Percentiles rank a stretch among this genome's conserved stretches.
phyloP scores from a whole-genome alignment of 2,329 filamentous ascomycete genomes.

The Hymenoscyphus repandus region DNA sequence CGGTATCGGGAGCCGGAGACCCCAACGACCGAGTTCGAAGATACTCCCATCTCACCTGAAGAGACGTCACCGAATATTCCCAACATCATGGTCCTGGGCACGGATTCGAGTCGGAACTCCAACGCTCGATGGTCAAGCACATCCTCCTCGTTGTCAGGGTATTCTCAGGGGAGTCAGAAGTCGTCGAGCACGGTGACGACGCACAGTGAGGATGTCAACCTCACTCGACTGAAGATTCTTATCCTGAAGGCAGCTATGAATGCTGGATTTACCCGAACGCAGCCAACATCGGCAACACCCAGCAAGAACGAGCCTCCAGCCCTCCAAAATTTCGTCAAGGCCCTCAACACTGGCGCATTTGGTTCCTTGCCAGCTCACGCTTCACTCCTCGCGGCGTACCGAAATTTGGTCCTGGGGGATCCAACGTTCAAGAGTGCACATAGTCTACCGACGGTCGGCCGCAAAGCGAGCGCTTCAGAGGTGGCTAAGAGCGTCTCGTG shows the following conservation, averaged over 20 bases:
- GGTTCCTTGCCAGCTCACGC: constrained; percentile 67
- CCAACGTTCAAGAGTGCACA: constrained; percentile 54
- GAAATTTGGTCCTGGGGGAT: constrained; percentile 71
- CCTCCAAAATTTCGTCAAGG: constrained; percentile 71
- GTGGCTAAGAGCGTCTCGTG: constrained; percentile 73
- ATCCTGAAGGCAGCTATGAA: constrained; percentile 84
- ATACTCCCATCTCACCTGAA: constrained; percentile 77
- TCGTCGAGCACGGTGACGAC: constrained; percentile 69
- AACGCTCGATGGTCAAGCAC: constrained; percentile 77
- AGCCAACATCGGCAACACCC: constrained; percentile 27
- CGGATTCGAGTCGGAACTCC: constrained; percentile 53
- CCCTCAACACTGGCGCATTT: constrained; percentile 71
- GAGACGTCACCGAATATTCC: constrained; percentile 70
- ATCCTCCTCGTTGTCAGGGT: constrained; percentile 72
- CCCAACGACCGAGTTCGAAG: constrained; percentile 91
- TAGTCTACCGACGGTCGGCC: constrained; percentile 52
- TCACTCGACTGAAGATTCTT: constrained; percentile 71
- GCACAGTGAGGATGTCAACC: constrained; percentile 64
- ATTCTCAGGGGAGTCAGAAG: constrained; percentile 64
- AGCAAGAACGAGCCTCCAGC: constrained; percentile 42
- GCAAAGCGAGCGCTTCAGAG: constrained; percentile 62
- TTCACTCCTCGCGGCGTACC: constrained; percentile 71
- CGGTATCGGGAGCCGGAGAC: constrained; percentile 65
- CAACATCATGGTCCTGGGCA: constrained; percentile 83
- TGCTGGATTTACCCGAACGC: constrained; percentile 65